phyloP scores from a whole-genome alignment of 1,284 basidiomycete species.

The Apiotrichum mycotoxinovorans region DNA sequence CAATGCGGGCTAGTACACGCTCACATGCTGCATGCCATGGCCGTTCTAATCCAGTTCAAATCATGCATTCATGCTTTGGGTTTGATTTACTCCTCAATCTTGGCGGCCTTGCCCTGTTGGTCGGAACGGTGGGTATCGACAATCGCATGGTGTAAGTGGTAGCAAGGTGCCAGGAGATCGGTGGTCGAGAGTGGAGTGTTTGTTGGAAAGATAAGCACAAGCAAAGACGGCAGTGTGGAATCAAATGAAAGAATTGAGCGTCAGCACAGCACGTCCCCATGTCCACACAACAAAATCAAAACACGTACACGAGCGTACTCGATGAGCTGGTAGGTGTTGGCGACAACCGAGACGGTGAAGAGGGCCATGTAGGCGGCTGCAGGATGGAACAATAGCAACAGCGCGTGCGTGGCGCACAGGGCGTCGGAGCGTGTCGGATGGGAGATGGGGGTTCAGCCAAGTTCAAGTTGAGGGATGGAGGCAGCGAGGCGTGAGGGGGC shows the following conservation, averaged over 20 bases:
- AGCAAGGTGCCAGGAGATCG: too few relatives aligned
- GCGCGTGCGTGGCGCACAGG: not conserved
- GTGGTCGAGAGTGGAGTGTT: too few relatives aligned
- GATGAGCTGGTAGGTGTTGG: slow-evolving; percentile 39
- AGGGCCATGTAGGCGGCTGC: slow-evolving; percentile 46
- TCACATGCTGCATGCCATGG: not conserved
- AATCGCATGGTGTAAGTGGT: too few relatives aligned
- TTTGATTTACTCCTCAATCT: slow-evolving; percentile 3
- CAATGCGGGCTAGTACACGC: too few relatives aligned
- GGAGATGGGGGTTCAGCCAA: not conserved
- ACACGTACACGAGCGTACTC: slow-evolving; percentile 44
- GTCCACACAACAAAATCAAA: not conserved
- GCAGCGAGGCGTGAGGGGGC: not conserved
- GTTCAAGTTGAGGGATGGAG: too few relatives aligned
- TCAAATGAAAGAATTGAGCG: not conserved
- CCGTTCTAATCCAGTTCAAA: not conserved
- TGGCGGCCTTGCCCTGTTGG: slow-evolving; percentile 18
- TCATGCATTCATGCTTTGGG: slow-evolving; percentile 1
- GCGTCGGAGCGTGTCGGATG: slow-evolving; percentile 5
- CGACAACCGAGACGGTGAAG: slow-evolving; percentile 38
- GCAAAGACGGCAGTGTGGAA: not conserved
- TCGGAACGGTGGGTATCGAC: not conserved
- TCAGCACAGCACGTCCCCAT: slow-evolving; percentile 3
- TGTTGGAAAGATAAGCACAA: too few relatives aligned
- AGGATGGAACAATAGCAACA: not conserved